phyloP scores from a whole-genome alignment of 2,329 filamentous ascomycete species.

The Saccharata proteae region DNA sequence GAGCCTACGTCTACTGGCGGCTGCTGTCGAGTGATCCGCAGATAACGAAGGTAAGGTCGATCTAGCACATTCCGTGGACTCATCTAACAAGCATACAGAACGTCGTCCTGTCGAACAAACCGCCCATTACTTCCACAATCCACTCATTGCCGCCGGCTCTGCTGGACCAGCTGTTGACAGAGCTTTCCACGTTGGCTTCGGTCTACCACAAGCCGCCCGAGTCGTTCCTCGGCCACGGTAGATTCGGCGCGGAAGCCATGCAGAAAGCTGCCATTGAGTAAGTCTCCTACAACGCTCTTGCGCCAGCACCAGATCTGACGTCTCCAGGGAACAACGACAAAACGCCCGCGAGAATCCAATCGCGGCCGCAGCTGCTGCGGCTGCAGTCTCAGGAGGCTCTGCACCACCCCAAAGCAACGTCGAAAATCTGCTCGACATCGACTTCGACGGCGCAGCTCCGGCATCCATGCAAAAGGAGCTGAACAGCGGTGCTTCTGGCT shows the following conservation, averaged over 20 bases:
- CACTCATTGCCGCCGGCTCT: conserved; percentile 72
- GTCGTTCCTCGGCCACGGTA: conserved; percentile 93
- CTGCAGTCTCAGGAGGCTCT: conserved; percentile 45
- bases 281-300: conserved; percentile 14
- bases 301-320: conserved; percentile 8
- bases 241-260: conserved; percentile 86
- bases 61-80: too few relatives aligned
- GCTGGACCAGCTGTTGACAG: conserved; percentile 77
- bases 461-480: conserved; percentile 66
- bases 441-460: conserved; percentile 86
- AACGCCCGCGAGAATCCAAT: conserved; percentile 90
- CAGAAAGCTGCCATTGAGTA: conserved; percentile 87
- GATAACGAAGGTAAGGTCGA: conserved; percentile 65
- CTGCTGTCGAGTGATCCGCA: conserved; percentile 84
- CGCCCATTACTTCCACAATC: conserved; percentile 88
- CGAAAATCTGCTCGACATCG: conserved; percentile 91
- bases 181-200: conserved; percentile 88
- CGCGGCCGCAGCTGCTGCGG: conserved; percentile 66
- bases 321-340: conserved; percentile 64
- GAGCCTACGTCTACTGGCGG: conserved; percentile 97
- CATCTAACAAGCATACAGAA: conserved; percentile 35
- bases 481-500: conserved; percentile 33
- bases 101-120: conserved; percentile 87
- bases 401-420: conserved; percentile 58
- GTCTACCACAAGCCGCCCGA: conserved; percentile 98